Conservation (phyloP, 2,329 filamentous ascomycete genomes). For the Dendrostoma leiphaemia region DNA sequence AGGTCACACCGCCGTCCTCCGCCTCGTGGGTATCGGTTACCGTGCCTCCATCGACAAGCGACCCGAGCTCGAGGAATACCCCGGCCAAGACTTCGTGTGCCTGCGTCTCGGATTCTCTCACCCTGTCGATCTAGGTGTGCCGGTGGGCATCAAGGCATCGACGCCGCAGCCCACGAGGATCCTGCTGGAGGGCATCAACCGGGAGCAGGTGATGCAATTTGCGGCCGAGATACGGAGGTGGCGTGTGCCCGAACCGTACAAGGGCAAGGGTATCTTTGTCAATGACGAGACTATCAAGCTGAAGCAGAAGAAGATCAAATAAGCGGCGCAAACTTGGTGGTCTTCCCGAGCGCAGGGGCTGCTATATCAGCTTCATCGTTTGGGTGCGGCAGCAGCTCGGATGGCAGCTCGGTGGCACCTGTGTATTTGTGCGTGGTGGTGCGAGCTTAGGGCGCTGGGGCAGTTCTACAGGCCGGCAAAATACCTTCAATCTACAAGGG, state of each 20-base stretch:
- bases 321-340: slow-evolving; percentile 30
- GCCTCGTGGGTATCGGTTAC: slow-evolving; percentile 94
- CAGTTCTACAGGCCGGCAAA: neutral
- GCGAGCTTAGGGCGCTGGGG: no score
- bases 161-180: slow-evolving; percentile 90
- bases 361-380: neutral
- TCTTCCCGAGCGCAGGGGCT: neutral
- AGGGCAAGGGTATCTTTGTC: slow-evolving; percentile 98
- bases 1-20: slow-evolving; percentile 89
- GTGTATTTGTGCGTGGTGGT: slow-evolving; percentile 19
- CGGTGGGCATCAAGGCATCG: slow-evolving; percentile 78
- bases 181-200: slow-evolving; percentile 82
- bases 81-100: slow-evolving; percentile 83
- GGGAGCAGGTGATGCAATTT: slow-evolving; percentile 85
- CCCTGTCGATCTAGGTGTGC: slow-evolving; percentile 85
- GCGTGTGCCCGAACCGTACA: slow-evolving; percentile 94
- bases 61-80: slow-evolving; percentile 70
- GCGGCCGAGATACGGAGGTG: slow-evolving; percentile 85
- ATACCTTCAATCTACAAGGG: neutral
- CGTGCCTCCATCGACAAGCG: slow-evolving; percentile 80
- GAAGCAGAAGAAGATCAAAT: slow-evolving; percentile 98
- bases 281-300: slow-evolving; percentile 97
- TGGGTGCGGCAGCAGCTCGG: no score
- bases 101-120: slow-evolving; percentile 97
- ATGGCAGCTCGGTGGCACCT: slow-evolving; percentile 7